Evolutionary conservation across 108 stramenopile species (phyloP), one percentile per base, ranked within the genome.

Genomic region (Cyclotella cryptica): DNA sequence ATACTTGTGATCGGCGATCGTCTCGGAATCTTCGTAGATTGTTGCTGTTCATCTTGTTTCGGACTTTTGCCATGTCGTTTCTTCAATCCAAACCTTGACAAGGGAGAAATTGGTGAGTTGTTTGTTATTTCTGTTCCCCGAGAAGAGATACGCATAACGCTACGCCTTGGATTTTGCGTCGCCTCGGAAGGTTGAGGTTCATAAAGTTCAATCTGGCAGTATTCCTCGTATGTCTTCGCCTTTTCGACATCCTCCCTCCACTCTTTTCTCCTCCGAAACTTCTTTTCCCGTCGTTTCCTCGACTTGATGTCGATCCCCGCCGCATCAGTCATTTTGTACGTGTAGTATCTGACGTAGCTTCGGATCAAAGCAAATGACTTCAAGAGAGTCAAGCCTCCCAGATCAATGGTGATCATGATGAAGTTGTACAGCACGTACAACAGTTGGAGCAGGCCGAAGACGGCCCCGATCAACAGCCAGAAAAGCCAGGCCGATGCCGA

Each of bases 401-500:
- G 66, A 72, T 96, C 95, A 13, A 66, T 46, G 4, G 85, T 66
- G 55, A 96, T 96, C 90, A 96, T 90, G 58, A 86, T 40, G 74
- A 96, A 96, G 72, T 92, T 92, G 72, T 94, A 93, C 0, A 87
- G 44, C 7, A 92, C 95, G 74, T 89, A 96, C 15, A 83, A 19
- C 9, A 92, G 35, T 66, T 96, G 95, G 3, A 96, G 24, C 1
- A 92, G 49, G 12, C 93, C 93, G 46, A 93, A 71, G 0, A 85
- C 44, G 0, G 91, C 72, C 0, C 89, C 89, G 14, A 91, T 86
- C 18, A 86, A 35, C 10, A 96, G 71, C 95, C 95, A 96, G 70
- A 96, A 92, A 21, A 90, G 80, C 95, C 95, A 96, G 15, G 90
- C 88, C 0, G 87, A 90, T 0, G 90, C 91, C 4, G 90, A 84